Evolutionary conservation across 2,329 filamentous ascomycete species (phyloP).

Genomic region (Cladosporium oxysporum): DNA sequence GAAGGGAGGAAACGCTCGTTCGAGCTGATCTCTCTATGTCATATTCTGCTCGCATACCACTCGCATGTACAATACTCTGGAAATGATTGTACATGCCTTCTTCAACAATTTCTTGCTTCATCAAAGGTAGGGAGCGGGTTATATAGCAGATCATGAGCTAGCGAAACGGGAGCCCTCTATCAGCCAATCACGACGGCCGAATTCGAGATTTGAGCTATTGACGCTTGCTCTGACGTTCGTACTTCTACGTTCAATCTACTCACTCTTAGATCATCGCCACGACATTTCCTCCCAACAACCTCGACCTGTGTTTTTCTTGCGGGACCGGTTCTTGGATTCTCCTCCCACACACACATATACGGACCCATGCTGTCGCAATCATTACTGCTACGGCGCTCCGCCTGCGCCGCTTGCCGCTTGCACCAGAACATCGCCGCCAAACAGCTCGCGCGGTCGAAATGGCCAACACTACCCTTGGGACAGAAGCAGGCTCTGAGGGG

Average conservation of each 20-base stretch:
- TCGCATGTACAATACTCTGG: neutral
- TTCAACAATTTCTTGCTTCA: neutral
- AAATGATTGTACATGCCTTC: neutral
- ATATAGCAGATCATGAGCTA: neutral
- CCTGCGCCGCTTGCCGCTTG: slow-evolving; percentile 25
- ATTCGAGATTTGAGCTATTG: slow-evolving; percentile 12
- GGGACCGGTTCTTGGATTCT: neutral
- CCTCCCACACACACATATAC: too few relatives aligned
- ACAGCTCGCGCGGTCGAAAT: slow-evolving; percentile 20
- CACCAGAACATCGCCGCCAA: slow-evolving; percentile 24
- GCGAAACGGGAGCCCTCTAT: neutral
- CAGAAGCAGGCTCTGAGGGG: slow-evolving; percentile 2
- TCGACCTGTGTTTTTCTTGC: neutral
- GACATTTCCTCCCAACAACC: neutral
- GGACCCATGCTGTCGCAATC: slow-evolving; percentile 1
- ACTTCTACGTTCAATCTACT: neutral
- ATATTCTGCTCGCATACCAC: neutral
- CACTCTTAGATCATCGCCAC: neutral
- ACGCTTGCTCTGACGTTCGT: neutral
- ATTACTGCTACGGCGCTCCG: slow-evolving; percentile 5
- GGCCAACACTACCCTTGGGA: neutral
- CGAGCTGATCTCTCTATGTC: neutral
- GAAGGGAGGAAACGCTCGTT: neutral
- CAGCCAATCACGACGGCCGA: neutral
- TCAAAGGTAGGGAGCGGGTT: neutral